Base-by-base conservation (phyloP, 2,329 filamentous ascomycete genomes). In the Colletotrichum tabaci region DNA sequence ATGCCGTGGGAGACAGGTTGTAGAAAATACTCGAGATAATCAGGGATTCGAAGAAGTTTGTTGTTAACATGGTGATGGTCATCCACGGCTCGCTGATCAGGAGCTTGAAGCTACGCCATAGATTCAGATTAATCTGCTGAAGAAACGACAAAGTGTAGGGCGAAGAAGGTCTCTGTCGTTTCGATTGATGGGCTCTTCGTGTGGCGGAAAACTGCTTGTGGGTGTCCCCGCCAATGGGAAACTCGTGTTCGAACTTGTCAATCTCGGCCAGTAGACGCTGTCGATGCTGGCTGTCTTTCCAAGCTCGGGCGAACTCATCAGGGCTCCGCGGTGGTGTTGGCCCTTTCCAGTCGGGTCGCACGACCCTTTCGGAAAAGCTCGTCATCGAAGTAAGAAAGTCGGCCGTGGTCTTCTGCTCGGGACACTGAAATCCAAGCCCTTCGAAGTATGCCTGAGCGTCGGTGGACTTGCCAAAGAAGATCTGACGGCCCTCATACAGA, bases 341-440 rank as follows among this genome's bases (percentile, higher is more conserved):
- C 0, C 62, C 67, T 12, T 47, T 61, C 62, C 58, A 73, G 1
- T 26, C 67, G 2, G 67, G 58, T 0, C 46, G 73, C 16, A 77
- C 57, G 5, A 73, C 57, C 46, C 78, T 77, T 49, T 79, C 78
- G 4, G 78, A 53, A 16, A 55, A 73, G 30, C 75, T 78, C 2
- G 84, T 85, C 7, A 87, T 81, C 2, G 91, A 90, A 2, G 93
- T 94, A 61, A 94, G 80, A 81, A 94, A 94, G 77, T 94, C 93
- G 1, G 92, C 89, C 0, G 92, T 93, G 0, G 92, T 94, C 76
- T 91, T 83, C 47, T 83, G 78, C 4, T 83, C 81, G 2, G 82
- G 82, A 26, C 82, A 92, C 26, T 88, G 83, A 74, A 92, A 94
- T 0, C 92, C 92, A 68, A 94, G 84, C 21, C 86, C 81, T 69